Base-by-base conservation (phyloP, 176 grass and related monocot genomes). In the Pharus latifolius region DNA sequence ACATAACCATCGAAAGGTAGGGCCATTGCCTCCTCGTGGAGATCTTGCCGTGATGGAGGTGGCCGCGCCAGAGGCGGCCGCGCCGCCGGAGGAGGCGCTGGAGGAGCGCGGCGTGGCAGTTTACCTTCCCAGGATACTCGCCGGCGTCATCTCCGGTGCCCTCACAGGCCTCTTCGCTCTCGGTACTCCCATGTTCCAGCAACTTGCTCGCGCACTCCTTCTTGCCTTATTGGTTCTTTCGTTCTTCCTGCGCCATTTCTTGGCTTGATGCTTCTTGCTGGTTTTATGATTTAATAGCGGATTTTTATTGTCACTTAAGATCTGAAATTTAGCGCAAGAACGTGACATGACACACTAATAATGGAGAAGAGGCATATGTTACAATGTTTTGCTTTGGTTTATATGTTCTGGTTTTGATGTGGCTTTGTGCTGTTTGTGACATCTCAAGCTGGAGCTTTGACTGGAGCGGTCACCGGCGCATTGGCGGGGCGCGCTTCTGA, bases 81-180 rank as follows among this genome's bases (percentile, higher is more conserved):
- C 50, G 59, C 33, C 24, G 22, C 58, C 49, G 45, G 69, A 27
- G 2, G 77, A 56, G 37, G 78, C 10, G 25, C 49, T 75, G 62
- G 82, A 69, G 33, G 87, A 79, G 37, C 65, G 69, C 29, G 64
- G 78, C 49, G 63, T 68, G 10, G 38, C 51, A 38, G 19, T 86
- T 2, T 70, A 71, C 78, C 79, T 83, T 35, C 78, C 87, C 27
- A 78, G 87, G 69, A 38, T 90, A 63, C 70, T 90, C 25, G 73
- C 83, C 75, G 87, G 87, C 56, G 73, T 75, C 27, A 65, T 90
- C 63, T 90, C 87, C 42, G 74, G 78, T 40, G 83, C 87, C 12
- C 83, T 90, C 83, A 90, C 87, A 18, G 78, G 83, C 51, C 56
- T 90, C 65, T 90, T 90, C 58, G 87, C 87, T 71, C 68, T 90